These are phyloP conservation scores for Morella rubra DNA, from an alignment of 306 rosid genomes.

Conservation along the genomic window DNA sequence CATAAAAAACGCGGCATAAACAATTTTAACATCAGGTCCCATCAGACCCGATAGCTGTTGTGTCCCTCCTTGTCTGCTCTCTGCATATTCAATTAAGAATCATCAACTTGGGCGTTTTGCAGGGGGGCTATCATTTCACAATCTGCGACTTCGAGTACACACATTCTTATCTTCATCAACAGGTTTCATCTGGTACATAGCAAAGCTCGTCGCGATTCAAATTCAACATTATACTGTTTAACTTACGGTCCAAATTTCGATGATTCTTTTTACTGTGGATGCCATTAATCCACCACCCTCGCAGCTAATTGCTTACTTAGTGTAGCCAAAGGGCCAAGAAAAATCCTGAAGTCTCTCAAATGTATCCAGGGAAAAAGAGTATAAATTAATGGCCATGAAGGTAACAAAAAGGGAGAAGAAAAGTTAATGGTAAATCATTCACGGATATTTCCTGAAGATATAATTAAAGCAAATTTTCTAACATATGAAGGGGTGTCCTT, in stretches of 20 bases:
- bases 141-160: not conserved
- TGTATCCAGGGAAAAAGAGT: not conserved
- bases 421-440: not conserved
- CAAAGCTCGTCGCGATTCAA: slow-evolving; percentile 5
- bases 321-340: not conserved
- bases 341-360: not conserved
- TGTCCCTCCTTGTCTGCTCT: not conserved
- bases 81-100: not conserved
- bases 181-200: slow-evolving; percentile 9
- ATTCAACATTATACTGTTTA: not conserved
- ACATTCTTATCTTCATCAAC: slow-evolving; percentile 35
- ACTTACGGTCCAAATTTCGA: not conserved
- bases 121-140: not conserved
- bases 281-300: not conserved
- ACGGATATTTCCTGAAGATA: not conserved
- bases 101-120: slow-evolving; percentile 2
- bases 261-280: not conserved
- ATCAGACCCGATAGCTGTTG: not conserved
- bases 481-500: not conserved
- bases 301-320: not conserved
- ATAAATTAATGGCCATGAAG: not conserved
- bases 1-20: not conserved
- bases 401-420: not conserved
- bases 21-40: not conserved
- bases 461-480: not conserved